Base-by-base conservation (phyloP, 2,329 filamentous ascomycete species). In the Trichoderma koningiopsis region DNA sequence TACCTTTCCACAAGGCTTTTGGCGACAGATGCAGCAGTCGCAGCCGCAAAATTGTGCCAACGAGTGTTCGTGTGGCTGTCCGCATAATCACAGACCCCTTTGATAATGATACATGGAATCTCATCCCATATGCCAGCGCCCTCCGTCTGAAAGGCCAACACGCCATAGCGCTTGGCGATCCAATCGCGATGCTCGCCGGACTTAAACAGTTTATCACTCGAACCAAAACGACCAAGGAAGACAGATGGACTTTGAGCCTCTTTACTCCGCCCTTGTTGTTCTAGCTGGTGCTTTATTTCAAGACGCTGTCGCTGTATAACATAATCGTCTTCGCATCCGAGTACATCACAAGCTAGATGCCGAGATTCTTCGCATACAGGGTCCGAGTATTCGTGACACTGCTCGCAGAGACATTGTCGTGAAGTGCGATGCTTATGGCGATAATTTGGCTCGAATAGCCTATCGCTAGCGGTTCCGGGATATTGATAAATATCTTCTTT, bases 291-390 rank as follows among this genome's bases (percentile, higher is more conserved):
- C 27, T 71, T 57, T 16, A 60, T 65, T n/a, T 63, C 73, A 65
- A 64, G 78, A 63, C 35, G 68, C 24, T 80, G 74, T 11, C 76
- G 78, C 6, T 74, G 76, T 6, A 75, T 77, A 19, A 82, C 74
- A 33, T 60, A 24, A 31, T 71, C 61, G 2, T 68, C 56, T 31
- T 70, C 49, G 35, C 71, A 72, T 16, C 71, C 70, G 8, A 72
- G 52, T 0, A 70, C 68, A 2, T 72, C 62, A 31, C 72, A 74
- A 5, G 33, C 56, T 8, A 49, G n/a, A 1, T 52, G 8, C 0
- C 64, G 19, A 35, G 73, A 70, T 6, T 62, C 27, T 8, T 68
- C 68, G 35, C 72, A 73, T 7, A 72, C 68, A 7, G 71, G 37
- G 5, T 58, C 56, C 0, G 22, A 2, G 33, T 68, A 49, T 1